Percentiles rank a stretch among this genome's conserved stretches.
phyloP scores from a whole-genome alignment of 1,284 basidiomycete genomes.

The Schizophyllum commune region DNA sequence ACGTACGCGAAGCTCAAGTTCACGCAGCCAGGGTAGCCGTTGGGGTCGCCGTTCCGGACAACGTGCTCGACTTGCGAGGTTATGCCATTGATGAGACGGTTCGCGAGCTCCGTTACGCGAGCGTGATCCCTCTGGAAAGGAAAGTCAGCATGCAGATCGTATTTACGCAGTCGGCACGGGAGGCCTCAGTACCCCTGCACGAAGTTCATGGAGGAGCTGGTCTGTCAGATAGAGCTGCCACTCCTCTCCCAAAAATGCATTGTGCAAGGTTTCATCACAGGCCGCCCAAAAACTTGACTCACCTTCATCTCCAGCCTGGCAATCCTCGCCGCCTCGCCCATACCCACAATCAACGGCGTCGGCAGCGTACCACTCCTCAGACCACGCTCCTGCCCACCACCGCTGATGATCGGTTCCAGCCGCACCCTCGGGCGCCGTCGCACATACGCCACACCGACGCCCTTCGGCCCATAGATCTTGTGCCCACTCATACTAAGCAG shows the following conservation, averaged over 20 bases:
- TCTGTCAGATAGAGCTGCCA: too few relatives aligned
- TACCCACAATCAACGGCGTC: conserved; percentile 83
- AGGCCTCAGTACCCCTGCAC: conserved; percentile 88
- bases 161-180: conserved; percentile 8
- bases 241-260: too few relatives aligned
- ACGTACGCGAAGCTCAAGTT: conserved; percentile 97
- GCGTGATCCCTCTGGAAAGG: conserved; percentile 71
- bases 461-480: conserved; percentile 98
- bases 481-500: conserved; percentile 95
- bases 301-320: conserved; percentile 90
- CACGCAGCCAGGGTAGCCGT: conserved; percentile 89
- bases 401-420: conserved; percentile 91
- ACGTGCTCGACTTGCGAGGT: conserved; percentile 83
- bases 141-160: conserved; percentile 15
- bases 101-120: conserved; percentile 70
- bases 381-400: conserved; percentile 97
- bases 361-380: conserved; percentile 91
- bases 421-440: conserved; percentile 89
- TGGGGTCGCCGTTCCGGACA: conserved; percentile 86
- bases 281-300: conserved; percentile 32
- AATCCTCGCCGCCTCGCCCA: conserved; percentile 93
- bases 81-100: conserved; percentile 80
- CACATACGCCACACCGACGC: conserved; percentile 92
- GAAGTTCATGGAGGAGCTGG: conserved; percentile 54
- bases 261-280: conserved; percentile 60